These are phyloP conservation scores for Serendipita sp. DNA, from an alignment of 768 basidiomycete species.

Conservation along the genomic window DNA sequence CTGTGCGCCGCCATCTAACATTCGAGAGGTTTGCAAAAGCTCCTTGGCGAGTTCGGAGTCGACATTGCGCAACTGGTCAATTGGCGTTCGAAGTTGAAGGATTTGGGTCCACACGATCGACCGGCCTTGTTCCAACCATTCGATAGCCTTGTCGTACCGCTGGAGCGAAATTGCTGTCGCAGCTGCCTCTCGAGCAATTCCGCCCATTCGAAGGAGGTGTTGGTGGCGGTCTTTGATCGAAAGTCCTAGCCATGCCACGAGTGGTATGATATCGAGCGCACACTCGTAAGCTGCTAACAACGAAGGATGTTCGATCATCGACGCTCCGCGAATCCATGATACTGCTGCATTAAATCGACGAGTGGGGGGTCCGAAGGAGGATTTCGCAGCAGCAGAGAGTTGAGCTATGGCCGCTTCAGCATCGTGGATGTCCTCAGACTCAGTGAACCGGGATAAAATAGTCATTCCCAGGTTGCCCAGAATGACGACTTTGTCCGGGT, in stretches of 20 bases:
- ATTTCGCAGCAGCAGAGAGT: too few species aligned
- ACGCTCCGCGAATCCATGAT: too few species aligned
- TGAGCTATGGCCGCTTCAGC: background rate
- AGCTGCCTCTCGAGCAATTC: background rate
- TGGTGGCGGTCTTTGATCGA: background rate
- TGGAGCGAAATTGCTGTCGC: constrained; percentile 1
- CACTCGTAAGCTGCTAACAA: background rate
- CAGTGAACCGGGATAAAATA: too few species aligned
- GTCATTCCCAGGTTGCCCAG: too few species aligned
- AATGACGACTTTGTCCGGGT: too few species aligned
- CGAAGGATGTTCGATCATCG: too few species aligned
- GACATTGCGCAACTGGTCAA: background rate
- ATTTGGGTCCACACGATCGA: constrained; percentile 6
- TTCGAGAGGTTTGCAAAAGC: background rate
- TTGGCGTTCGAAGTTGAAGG: background rate
- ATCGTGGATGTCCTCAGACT: background rate
- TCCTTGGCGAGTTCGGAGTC: background rate
- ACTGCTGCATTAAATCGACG: too few species aligned
- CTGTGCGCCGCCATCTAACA: background rate
- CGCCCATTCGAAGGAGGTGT: background rate
- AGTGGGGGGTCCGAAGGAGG: too few species aligned
- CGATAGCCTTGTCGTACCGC: background rate
- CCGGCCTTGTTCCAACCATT: constrained; percentile 5
- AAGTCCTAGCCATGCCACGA: background rate
- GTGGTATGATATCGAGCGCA: background rate